Base-by-base conservation (phyloP, 257 asterid genomes). In the Petunia secreta region DNA sequence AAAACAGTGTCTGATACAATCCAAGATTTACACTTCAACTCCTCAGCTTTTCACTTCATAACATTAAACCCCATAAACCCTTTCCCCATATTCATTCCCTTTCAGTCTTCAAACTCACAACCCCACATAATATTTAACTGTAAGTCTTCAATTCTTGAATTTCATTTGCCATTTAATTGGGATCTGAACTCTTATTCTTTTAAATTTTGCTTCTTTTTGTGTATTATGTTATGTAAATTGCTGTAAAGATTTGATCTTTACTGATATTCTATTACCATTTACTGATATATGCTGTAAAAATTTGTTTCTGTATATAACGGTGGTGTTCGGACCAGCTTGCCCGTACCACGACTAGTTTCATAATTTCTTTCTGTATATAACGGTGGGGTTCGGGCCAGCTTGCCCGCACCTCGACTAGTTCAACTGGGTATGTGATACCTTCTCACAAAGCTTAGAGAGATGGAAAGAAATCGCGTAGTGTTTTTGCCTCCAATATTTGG, bases 1-100 rank as follows among this genome's bases (percentile, higher is more conserved):
- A 25, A 46, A 50, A 50, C 6, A 57, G 3, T 7, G 77, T 46
- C 10, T 34, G 25, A 8, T 25, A 71, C 58, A 71, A 11, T 50
- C 44, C 8, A 4, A 71, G 44, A 34, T 34, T 50, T 73, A 25
- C 25, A 25, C 25, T 25, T 25, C 25, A 25, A 48, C 46, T 48
- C 43, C 62, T 69, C 77, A 25, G 54, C 59, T 71, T 69, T 60
- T 71, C 2, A 48, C 78, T 73, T 50, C 62, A 73, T 13, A 5
- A 52, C 3, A 52, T 52, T 8, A 71, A 71, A 71, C 44, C 60
- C 44, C 11, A 43, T 73, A 50, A 73, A 73, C 36, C 62, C 78
- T 73, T 59, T 25, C 36, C 62, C 78, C 50, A 16, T 25, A 25
- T 25, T 6, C 63, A 58, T 58, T 58, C 34, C 1, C 63, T 8